These are phyloP conservation scores for Trichosporon ovoides DNA, from an alignment of 1,284 basidiomycete species.

Conservation along the genomic window DNA sequence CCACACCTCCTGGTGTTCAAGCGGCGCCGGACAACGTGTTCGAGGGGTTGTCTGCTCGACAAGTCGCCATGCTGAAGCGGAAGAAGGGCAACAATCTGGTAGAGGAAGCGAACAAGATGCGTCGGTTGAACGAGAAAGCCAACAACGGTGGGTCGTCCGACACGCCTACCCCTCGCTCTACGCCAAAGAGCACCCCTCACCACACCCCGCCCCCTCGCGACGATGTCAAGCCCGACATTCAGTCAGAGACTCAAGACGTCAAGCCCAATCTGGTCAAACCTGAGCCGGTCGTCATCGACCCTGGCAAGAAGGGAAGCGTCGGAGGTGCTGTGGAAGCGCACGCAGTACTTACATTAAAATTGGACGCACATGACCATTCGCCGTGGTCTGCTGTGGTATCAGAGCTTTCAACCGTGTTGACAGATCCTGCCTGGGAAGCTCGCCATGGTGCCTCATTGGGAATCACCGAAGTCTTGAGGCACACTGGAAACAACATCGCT, in stretches of 20 bases:
- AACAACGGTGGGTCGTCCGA: slow-evolving; percentile 8
- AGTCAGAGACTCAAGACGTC: slow-evolving; percentile 13
- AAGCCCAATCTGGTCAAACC: slow-evolving; percentile 11
- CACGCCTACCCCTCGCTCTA: slow-evolving; percentile 12
- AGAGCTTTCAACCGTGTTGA: slow-evolving; percentile 76
- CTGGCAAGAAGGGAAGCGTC: slow-evolving; percentile 41
- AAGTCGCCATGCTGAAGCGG: slow-evolving; percentile 48
- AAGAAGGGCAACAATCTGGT: slow-evolving; percentile 47
- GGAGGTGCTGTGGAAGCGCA: slow-evolving; percentile 41
- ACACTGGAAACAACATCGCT: slow-evolving; percentile 76
- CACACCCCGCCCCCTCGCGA: slow-evolving; percentile 7
- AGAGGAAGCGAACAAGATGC: slow-evolving; percentile 47
- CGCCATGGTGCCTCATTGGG: slow-evolving; percentile 92
- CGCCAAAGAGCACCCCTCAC: slow-evolving; percentile 17
- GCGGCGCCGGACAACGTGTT: slow-evolving; percentile 36
- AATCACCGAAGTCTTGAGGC: slow-evolving; percentile 78
- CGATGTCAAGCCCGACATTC: slow-evolving; percentile 12
- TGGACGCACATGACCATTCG: slow-evolving; percentile 61
- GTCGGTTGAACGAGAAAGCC: slow-evolving; percentile 35
- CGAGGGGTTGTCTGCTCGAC: slow-evolving; percentile 46
- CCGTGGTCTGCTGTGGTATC: slow-evolving; percentile 82
- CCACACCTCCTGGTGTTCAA: slow-evolving; percentile 8
- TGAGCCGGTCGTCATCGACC: slow-evolving; percentile 42
- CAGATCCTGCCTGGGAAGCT: slow-evolving; percentile 83
- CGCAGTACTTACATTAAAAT: slow-evolving; percentile 18